Conservation (phyloP, 768 basidiomycete species). For the Royoungia palumana region DNA sequence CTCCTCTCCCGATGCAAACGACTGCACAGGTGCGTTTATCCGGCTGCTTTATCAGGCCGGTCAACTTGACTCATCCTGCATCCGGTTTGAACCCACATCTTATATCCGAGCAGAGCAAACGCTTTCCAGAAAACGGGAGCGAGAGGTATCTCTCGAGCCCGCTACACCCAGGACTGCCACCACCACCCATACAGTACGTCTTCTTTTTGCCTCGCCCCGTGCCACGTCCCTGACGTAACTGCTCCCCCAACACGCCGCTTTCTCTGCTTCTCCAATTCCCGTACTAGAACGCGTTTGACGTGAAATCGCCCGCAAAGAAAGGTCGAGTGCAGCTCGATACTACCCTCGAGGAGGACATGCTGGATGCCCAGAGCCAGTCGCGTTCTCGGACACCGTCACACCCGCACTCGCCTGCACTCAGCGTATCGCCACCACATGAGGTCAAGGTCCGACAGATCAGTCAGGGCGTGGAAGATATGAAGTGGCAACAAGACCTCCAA, state of each 20-base stretch:
- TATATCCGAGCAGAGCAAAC: constrained; percentile 35
- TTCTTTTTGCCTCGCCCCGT: constrained; percentile 11
- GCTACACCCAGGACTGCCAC: constrained; percentile 42
- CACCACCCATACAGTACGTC: constrained; percentile 34
- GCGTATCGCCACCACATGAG: constrained; percentile 71
- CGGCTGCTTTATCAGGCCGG: constrained; percentile 28
- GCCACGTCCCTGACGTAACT: constrained; percentile 29
- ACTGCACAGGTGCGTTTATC: constrained; percentile 41
- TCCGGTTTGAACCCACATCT: constrained; percentile 19
- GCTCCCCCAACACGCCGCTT: constrained; percentile 20
- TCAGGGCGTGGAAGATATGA: constrained; percentile 74
- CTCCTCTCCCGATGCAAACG: constrained; percentile 44
- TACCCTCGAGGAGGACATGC: constrained; percentile 57
- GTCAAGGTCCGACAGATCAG: constrained; percentile 79
- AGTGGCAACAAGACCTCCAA: constrained; percentile 51
- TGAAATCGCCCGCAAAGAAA: constrained; percentile 72
- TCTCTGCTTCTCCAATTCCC: constrained; percentile 11
- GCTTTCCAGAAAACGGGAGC: constrained; percentile 67
- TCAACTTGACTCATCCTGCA: constrained; percentile 20
- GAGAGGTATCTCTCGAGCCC: constrained; percentile 77
- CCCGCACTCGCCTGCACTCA: constrained; percentile 29
- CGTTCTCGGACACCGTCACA: constrained; percentile 31
- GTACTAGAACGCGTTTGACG: constrained; percentile 35
- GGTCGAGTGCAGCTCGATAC: constrained; percentile 61
- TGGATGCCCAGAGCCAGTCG: constrained; percentile 43